Evolutionary conservation across 352 stramenopile genomes (phyloP).

Genomic region (Pythium folliculosum): DNA sequence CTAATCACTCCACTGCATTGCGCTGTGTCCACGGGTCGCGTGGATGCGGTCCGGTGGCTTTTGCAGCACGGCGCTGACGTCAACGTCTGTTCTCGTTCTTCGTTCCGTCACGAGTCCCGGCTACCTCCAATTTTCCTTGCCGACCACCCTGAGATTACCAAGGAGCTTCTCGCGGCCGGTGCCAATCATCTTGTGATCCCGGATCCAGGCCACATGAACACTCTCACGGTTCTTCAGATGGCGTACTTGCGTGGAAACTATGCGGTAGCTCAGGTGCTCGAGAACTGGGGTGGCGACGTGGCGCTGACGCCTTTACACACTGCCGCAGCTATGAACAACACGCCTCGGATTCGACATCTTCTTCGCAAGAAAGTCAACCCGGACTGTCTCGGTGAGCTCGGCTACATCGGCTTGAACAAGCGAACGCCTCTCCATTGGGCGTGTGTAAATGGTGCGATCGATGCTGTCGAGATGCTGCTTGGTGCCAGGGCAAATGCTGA

Average conservation of each 20-base stretch:
- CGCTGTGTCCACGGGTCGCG: slow-evolving; percentile 70
- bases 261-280: slow-evolving; percentile 71
- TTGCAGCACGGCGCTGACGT: slow-evolving; percentile 73
- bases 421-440: slow-evolving; percentile 82
- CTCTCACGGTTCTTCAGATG: slow-evolving; percentile 80
- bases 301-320: slow-evolving; percentile 79
- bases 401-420: slow-evolving; percentile 82
- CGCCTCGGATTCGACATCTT: slow-evolving; percentile 52
- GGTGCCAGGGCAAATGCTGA: slow-evolving; percentile 63
- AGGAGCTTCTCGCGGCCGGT: slow-evolving; percentile 59
- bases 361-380: slow-evolving; percentile 75
- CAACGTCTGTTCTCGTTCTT: slow-evolving; percentile 77
- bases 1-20: slow-evolving; percentile 78
- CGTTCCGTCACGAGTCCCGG: slow-evolving; percentile 59
- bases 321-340: slow-evolving; percentile 73
- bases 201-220: slow-evolving; percentile 83
- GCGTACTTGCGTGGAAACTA: slow-evolving; percentile 84
- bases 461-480: slow-evolving; percentile 61
- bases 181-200: slow-evolving; percentile 82
- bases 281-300: slow-evolving; percentile 83
- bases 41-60: slow-evolving; percentile 75
- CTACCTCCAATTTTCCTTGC: slow-evolving; percentile 81
- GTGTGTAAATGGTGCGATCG: slow-evolving; percentile 63
- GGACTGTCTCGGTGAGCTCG: slow-evolving; percentile 75
- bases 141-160: slow-evolving; percentile 80